phyloP scores from a whole-genome alignment of 495 filamentous ascomycete genomes.

The Poronia punctata region DNA sequence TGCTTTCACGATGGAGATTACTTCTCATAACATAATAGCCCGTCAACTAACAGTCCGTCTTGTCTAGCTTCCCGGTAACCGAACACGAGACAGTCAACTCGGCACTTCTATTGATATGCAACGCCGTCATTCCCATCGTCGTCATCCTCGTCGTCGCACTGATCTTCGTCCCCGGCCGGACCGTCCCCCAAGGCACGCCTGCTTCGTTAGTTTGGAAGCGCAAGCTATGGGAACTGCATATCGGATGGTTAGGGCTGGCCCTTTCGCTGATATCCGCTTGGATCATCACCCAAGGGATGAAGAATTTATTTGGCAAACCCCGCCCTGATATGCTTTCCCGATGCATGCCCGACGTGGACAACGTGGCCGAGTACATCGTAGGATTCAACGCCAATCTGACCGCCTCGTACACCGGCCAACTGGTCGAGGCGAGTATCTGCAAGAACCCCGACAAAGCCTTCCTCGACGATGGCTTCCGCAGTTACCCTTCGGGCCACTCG shows the following conservation, averaged over 20 bases:
- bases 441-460: slow-evolving; percentile 53
- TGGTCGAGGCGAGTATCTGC: slow-evolving; percentile 65
- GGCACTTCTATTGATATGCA: slow-evolving; percentile 47
- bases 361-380: slow-evolving; percentile 34
- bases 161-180: slow-evolving; percentile 56
- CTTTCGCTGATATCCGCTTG: slow-evolving; percentile 62
- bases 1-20: slow-evolving; percentile 13
- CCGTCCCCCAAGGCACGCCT: slow-evolving; percentile 59
- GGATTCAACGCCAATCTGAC: slow-evolving; percentile 30
- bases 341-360: slow-evolving; percentile 52
- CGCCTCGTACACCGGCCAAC: slow-evolving; percentile 36
- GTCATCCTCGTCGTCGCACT: slow-evolving; percentile 68
- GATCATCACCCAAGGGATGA: slow-evolving; percentile 74
- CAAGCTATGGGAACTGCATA: slow-evolving; percentile 79
- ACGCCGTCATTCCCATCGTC: slow-evolving; percentile 50
- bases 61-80: slow-evolving; percentile 64
- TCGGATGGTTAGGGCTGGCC: slow-evolving; percentile 65
- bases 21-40: slow-evolving; percentile 41
- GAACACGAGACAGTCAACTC: slow-evolving; percentile 66
- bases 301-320: slow-evolving; percentile 82
- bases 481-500: slow-evolving; percentile 69
- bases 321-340: slow-evolving; percentile 72
- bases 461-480: slow-evolving; percentile 81
- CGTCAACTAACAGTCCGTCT: slow-evolving; percentile 50
- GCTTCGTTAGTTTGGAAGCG: slow-evolving; percentile 60